A percentile compares a stretch with the other conserved stretches of the same genome.
Evolutionary conservation across 2,329 filamentous ascomycete species (phyloP).

Genomic region (Fusarium sp.): DNA sequence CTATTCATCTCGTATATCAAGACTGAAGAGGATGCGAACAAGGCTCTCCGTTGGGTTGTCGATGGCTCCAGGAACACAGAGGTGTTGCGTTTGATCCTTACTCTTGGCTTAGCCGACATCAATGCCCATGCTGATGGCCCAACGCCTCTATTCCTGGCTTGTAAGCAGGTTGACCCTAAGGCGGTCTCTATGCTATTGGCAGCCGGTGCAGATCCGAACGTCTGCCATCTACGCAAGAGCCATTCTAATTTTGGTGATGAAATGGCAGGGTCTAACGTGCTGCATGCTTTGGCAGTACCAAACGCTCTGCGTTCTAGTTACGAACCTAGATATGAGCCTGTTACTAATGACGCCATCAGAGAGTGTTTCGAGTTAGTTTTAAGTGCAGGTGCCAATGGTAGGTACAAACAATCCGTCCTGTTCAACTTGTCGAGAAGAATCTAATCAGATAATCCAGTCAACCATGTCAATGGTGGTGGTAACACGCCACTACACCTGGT

Average conservation of each 20-base stretch:
- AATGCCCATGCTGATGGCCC: not conserved
- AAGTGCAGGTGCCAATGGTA: not conserved
- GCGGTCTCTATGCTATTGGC: not conserved
- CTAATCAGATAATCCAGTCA: not conserved
- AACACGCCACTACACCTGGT: not conserved
- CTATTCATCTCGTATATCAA: not conserved
- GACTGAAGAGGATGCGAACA: not conserved
- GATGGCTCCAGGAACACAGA: not conserved
- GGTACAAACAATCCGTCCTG: not conserved
- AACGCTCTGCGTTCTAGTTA: too few species aligned
- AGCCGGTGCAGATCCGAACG: slow-evolving; percentile 1
- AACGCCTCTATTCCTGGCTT: not conserved
- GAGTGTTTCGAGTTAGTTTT: not conserved
- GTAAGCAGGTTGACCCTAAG: not conserved
- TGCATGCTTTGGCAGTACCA: not conserved
- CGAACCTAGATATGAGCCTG: too few species aligned
- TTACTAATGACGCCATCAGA: not conserved
- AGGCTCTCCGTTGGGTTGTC: not conserved
- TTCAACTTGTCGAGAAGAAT: not conserved
- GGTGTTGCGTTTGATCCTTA: not conserved
- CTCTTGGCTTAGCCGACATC: not conserved
- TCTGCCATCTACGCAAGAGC: not conserved
- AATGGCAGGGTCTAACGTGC: not conserved
- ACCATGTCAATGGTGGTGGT: not conserved
- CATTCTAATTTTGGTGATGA: not conserved